Base-by-base conservation (phyloP, 2,329 filamentous ascomycete species). In the Colletotrichum melonis region DNA sequence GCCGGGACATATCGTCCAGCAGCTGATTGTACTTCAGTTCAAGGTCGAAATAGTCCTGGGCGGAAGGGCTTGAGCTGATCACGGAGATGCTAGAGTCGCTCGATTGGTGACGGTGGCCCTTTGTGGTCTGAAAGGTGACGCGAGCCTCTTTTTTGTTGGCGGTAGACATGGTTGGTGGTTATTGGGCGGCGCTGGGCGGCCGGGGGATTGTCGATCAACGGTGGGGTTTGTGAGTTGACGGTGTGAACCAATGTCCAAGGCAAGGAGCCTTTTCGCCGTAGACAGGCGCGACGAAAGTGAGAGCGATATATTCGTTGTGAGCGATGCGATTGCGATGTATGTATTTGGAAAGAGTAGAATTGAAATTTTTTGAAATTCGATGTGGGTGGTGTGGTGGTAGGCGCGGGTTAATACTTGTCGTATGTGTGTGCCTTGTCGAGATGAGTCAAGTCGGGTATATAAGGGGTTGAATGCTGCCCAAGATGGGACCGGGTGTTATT, bases 81-180 rank as follows among this genome's bases (percentile, higher is more conserved):
- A 76, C 76, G 65, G 75, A 76, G 49, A 76, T 62, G 70, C 75
- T 73, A 66, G 76, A 76, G 71, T 77, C 76, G 64, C 72, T 76
- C 42, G 74, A 63, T 70, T 76, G 73, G 58, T 69, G 72, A 30
- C 74, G 73, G 70, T 76, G 75, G 63, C 73, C 38, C 56, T 67
- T 75, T 59, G 71, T 52, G 64, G 49, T 69, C 63, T 73, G 65
- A 35, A 67, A 70, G 55, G 74, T 68, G 59, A 74, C 73, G 16
- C 74, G 54, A 54, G 60, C 55, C 46, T 73, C 67, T 28, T 75
- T 74, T 63, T 63, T 73, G 62, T 73, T 73, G 54, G 67, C 74
- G 4, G 74, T 71, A 32, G 67, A 62, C 74, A 75, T 75, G 69
- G 69, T 56, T 73, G 69, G 26, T 63, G 63, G 28, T 28, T 67